These are phyloP conservation scores for Leishmania martiniquensis DNA, from an alignment of 208 protist genomes.

Conservation along the genomic window DNA sequence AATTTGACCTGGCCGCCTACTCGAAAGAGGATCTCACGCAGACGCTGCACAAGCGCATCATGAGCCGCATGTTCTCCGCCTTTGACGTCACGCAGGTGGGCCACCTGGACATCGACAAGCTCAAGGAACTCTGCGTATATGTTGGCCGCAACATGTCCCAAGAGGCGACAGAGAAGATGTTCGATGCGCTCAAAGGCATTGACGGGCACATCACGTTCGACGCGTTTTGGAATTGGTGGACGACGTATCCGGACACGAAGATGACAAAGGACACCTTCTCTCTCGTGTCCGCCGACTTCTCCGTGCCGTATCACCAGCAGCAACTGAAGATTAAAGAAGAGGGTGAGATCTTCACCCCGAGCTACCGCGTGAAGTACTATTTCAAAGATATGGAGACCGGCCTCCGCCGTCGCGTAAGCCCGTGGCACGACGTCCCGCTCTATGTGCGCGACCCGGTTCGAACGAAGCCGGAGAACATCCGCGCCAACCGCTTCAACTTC, in stretches of 20 bases:
- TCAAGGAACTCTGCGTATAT: conserved; percentile 85
- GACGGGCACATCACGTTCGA: conserved; percentile 81
- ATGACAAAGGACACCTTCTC: conserved; percentile 77
- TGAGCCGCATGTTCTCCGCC: conserved; percentile 88
- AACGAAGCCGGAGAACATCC: conserved; percentile 80
- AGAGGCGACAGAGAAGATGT: conserved; percentile 61
- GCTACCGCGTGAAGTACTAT: conserved; percentile 91
- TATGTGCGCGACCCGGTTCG: conserved; percentile 87
- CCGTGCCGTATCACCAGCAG: conserved; percentile 89
- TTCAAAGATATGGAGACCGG: conserved; percentile 89
- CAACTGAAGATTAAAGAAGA: conserved; percentile 86
- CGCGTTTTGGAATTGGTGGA: conserved; percentile 89
- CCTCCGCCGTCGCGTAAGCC: conserved; percentile 77
- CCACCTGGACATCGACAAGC: conserved; percentile 59
- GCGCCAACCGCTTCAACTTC: conserved; percentile 92
- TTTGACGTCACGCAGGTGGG: conserved; percentile 88
- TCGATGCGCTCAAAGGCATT: conserved; percentile 53
- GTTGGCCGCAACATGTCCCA: conserved; percentile 54
- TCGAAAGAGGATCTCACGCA: conserved; percentile 76
- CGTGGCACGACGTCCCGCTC: conserved; percentile 94
- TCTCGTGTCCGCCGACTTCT: conserved; percentile 87
- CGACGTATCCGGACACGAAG: conserved; percentile 44
- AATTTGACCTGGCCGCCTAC: conserved; percentile 87
- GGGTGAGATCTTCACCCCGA: conserved; percentile 90
- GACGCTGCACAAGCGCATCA: conserved; percentile 78